These are phyloP conservation scores for Lagenidium sp. DNA, from an alignment of 352 stramenopile genomes.

Conservation along the genomic window DNA sequence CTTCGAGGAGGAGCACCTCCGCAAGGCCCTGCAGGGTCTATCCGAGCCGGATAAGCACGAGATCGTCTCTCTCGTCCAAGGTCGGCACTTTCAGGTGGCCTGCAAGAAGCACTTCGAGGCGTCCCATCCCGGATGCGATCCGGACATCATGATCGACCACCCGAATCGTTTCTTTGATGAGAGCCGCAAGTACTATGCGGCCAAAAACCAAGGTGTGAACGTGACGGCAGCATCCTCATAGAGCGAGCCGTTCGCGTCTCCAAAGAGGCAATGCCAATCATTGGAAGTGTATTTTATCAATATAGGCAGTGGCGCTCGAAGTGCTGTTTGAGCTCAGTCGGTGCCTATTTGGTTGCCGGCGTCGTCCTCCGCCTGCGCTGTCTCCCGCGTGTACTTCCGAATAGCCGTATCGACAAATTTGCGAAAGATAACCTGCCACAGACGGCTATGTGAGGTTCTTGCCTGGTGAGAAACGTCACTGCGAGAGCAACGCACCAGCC, in stretches of 20 bases:
- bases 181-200: constrained; percentile 89
- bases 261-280: too few relatives aligned
- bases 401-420: constrained; percentile 59
- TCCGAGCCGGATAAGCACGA: constrained; percentile 84
- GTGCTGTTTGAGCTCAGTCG: not conserved
- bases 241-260: too few relatives aligned
- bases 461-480: too few relatives aligned
- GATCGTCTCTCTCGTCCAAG: constrained; percentile 89
- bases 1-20: constrained; percentile 91
- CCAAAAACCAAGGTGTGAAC: constrained; percentile 68
- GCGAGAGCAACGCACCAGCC: constrained; percentile 55
- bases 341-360: constrained; percentile 12
- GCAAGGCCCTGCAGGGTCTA: constrained; percentile 76
- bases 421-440: constrained; percentile 45
- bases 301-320: not conserved
- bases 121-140: constrained; percentile 75
- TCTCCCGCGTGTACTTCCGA: constrained; percentile 51
- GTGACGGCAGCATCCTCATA: constrained; percentile 18
- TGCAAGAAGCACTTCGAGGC: constrained; percentile 98
- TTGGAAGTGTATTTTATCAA: too few relatives aligned
- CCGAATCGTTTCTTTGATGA: constrained; percentile 98
- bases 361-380: constrained; percentile 6
- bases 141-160: constrained; percentile 96
- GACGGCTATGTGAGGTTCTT: too few relatives aligned
- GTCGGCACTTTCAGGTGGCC: constrained; percentile 96